These are phyloP conservation scores for Fusarium pilosicola DNA, from an alignment of 2,329 filamentous ascomycete species.

Conservation along the genomic window DNA sequence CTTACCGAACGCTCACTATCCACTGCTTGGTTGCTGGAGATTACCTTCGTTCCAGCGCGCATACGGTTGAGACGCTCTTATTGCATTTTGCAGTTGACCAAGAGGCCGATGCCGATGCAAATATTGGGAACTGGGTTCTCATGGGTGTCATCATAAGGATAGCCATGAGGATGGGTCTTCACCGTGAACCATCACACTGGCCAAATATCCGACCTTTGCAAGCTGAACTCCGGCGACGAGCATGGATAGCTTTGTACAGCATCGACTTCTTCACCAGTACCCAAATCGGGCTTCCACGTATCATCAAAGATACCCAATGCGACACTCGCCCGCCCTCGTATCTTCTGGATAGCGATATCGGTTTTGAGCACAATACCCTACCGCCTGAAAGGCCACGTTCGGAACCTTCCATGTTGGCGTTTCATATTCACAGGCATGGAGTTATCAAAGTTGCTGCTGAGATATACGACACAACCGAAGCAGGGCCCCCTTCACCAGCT, in stretches of 20 bases:
- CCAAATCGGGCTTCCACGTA: constrained; percentile 30
- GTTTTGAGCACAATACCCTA: background rate
- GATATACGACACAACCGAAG: constrained; percentile 12
- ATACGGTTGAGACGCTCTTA: constrained; percentile 29
- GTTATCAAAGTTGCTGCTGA: constrained; percentile 1
- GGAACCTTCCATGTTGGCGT: constrained; percentile 6
- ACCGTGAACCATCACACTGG: constrained; percentile 32
- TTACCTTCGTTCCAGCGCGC: constrained; percentile 24
- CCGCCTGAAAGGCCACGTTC: background rate
- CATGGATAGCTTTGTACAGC: constrained; percentile 31
- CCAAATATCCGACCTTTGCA: constrained; percentile 25
- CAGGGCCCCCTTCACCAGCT: background rate
- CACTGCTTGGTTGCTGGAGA: constrained; percentile 31
- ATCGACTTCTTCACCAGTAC: constrained; percentile 37
- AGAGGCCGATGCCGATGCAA: constrained; percentile 9
- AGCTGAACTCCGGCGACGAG: constrained; percentile 25
- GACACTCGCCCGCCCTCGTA: constrained; percentile 19
- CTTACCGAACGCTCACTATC: constrained; percentile 28
- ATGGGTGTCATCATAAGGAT: constrained; percentile 28
- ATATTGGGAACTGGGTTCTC: constrained; percentile 28
- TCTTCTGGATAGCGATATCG: background rate
- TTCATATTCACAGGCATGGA: constrained; percentile 8
- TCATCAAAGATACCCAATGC: constrained; percentile 33
- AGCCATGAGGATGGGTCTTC: constrained; percentile 32
- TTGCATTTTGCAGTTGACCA: constrained; percentile 34